Evolutionary conservation across 208 protist genomes (phyloP).

Genomic region (Leishmania aethiopica): DNA sequence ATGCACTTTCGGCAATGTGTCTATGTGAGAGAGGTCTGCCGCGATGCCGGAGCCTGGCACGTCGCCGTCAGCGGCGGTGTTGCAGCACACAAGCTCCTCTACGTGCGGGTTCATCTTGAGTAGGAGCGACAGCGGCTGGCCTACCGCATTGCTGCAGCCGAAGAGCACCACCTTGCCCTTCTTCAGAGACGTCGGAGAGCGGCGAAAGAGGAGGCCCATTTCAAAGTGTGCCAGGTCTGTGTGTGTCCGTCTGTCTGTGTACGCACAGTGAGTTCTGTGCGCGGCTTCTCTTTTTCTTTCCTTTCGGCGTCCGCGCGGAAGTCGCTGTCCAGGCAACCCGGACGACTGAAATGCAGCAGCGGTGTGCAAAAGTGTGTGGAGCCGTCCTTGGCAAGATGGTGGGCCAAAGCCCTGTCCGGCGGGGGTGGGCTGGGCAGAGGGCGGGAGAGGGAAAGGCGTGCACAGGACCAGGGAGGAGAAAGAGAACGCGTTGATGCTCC

Average conservation of each 20-base stretch:
- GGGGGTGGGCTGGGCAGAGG: neutral
- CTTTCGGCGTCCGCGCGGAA: neutral
- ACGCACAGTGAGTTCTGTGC: neutral
- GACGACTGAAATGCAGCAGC: neutral
- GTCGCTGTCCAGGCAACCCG: neutral
- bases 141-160: constrained; percentile 91
- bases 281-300: neutral
- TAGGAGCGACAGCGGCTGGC: constrained; percentile 93
- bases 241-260: constrained; percentile 3
- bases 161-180: constrained; percentile 89
- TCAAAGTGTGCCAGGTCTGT: neutral
- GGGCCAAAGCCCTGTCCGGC: neutral
- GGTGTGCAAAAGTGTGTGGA: neutral
- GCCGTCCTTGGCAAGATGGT: neutral
- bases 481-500: neutral
- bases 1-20: constrained; percentile 50
- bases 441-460: neutral
- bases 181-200: constrained; percentile 8
- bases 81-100: constrained; percentile 77
- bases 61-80: constrained; percentile 34
- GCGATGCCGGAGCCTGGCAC: constrained; percentile 57
- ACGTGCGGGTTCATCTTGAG: constrained; percentile 88
- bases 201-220: constrained; percentile 44
- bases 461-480: neutral
- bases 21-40: constrained; percentile 82